Evolutionary conservation across 169 alveolate genomes (phyloP).

Genomic region (Theileria equi): DNA sequence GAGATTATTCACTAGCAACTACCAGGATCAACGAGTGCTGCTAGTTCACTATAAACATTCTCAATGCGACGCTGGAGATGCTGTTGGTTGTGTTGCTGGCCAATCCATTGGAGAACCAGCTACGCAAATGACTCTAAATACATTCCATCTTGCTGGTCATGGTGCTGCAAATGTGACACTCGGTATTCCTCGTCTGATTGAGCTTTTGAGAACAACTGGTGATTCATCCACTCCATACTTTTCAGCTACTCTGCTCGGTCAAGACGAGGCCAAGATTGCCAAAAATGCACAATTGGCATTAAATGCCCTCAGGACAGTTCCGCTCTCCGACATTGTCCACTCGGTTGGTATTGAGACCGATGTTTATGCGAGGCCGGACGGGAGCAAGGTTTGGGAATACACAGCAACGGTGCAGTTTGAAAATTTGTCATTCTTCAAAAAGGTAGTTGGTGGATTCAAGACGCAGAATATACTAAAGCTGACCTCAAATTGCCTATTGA

Average conservation of each 20-base stretch:
- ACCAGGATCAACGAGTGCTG: conserved; percentile 20
- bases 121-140: conserved; percentile 99
- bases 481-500: conserved; percentile 44
- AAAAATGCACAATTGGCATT: conserved; percentile 83
- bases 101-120: conserved; percentile 99
- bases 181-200: conserved; percentile 99
- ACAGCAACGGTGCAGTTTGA: conserved; percentile 83
- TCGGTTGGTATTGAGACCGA: conserved; percentile 67
- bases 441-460: conserved; percentile 34
- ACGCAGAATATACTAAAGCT: conserved; percentile 21
- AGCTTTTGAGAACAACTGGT: conserved; percentile 88
- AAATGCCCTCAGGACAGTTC: conserved; percentile 79
- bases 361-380: conserved; percentile 33
- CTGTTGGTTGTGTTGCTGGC: conserved; percentile 98
- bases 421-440: conserved; percentile 71
- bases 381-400: conserved; percentile 75
- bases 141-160: conserved; percentile 99
- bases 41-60: conserved; percentile 56
- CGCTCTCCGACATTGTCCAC: conserved; percentile 82
- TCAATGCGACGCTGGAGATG: conserved; percentile 93
- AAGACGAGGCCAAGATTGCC: conserved; percentile 55
- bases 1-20: conserved; percentile 6
- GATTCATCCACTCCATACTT: conserved; percentile 72
- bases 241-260: conserved; percentile 64
- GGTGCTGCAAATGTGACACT: conserved; percentile 99